These are phyloP conservation scores for Dactylellina sp. DNA, from an alignment of 2,329 filamentous ascomycete species.

Conservation along the genomic window DNA sequence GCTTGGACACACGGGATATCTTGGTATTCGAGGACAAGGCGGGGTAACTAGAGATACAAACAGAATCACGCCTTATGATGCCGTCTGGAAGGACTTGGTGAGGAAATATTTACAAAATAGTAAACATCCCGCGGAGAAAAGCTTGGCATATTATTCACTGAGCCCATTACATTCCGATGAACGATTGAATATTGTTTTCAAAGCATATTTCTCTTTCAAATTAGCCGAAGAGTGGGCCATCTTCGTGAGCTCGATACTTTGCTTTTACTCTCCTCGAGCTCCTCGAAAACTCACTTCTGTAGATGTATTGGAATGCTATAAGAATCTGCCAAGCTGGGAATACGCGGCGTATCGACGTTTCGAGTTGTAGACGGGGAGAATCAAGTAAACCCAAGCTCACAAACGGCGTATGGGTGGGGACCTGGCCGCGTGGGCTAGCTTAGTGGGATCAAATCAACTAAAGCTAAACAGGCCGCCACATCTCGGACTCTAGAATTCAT, in stretches of 20 bases:
- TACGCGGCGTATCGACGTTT: not conserved
- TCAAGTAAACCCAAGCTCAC: no score
- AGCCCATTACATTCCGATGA: no score
- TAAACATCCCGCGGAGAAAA: no score
- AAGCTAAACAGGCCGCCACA: constrained; percentile 23
- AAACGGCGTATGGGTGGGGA: constrained; percentile 14
- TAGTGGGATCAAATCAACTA: constrained; percentile 25
- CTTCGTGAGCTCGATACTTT: constrained; percentile 6
- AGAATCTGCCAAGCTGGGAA: not conserved
- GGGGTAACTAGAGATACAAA: not conserved
- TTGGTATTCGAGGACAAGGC: not conserved
- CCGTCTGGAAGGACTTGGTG: no score
- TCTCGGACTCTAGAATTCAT: constrained; percentile 10
- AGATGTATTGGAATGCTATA: not conserved
- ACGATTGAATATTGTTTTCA: no score
- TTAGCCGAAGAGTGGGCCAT: no score
- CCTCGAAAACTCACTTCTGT: constrained; percentile 3
- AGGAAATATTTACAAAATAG: no score
- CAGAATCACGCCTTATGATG: not conserved
- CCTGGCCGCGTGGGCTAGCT: constrained; percentile 24
- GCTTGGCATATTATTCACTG: no score
- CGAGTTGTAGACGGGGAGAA: no score
- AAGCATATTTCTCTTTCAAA: no score
- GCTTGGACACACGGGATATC: not conserved
- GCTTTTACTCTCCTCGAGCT: not conserved